These are phyloP conservation scores for Paratinospora sagittata DNA, from an alignment of 164 flowering plant species.

Conservation along the genomic window DNA sequence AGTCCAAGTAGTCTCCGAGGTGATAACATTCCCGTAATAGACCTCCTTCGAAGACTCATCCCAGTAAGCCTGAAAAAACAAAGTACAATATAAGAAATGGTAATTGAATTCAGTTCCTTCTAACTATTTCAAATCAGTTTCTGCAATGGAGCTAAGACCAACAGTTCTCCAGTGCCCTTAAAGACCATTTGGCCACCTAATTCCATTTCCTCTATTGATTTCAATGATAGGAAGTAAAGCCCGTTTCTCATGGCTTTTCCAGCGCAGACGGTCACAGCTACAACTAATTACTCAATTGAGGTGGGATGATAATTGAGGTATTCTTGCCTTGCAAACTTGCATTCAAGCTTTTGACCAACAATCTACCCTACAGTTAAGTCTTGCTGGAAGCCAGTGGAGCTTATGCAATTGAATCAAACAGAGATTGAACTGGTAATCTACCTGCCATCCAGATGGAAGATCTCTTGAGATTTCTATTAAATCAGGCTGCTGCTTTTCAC, in stretches of 20 bases:
- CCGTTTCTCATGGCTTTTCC: not conserved
- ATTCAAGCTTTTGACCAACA: too few relatives aligned
- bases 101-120: too few relatives aligned
- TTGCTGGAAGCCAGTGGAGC: too few relatives aligned
- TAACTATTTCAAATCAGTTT: too few relatives aligned
- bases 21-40: slow-evolving; percentile 61
- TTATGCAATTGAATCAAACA: not conserved
- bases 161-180: too few relatives aligned
- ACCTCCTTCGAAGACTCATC: slow-evolving; percentile 74
- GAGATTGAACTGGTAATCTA: slow-evolving; percentile 13
- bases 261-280: not conserved
- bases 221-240: not conserved
- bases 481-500: slow-evolving; percentile 50
- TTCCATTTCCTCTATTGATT: not conserved
- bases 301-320: too few relatives aligned
- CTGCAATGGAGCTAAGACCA: too few relatives aligned
- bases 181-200: not conserved
- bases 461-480: slow-evolving; percentile 44
- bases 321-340: too few relatives aligned
- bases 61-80: slow-evolving; percentile 60
- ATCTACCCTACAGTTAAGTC: too few relatives aligned
- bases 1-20: slow-evolving; percentile 77
- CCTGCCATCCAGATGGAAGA: slow-evolving; percentile 97
- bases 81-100: not conserved
- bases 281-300: too few relatives aligned